A percentile compares a stretch with the other conserved stretches of the same genome.
phyloP scores from a whole-genome alignment of 2,329 filamentous ascomycete genomes.

The Colletotrichum tabaci region DNA sequence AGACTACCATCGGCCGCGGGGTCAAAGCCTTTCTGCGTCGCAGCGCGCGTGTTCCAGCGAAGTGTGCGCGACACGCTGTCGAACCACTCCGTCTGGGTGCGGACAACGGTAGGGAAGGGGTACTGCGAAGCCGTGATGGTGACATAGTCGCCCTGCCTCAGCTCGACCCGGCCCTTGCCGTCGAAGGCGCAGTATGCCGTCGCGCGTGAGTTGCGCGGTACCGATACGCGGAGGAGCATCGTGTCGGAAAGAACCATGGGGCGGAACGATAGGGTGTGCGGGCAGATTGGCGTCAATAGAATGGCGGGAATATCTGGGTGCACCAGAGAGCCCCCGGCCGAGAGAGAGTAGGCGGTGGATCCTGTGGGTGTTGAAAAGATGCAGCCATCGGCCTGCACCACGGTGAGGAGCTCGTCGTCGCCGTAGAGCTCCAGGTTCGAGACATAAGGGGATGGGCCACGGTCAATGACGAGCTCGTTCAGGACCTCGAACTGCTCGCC shows the following conservation, averaged over 20 bases:
- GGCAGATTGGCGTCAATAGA: constrained; percentile 96
- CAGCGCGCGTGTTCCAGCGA: constrained; percentile 94
- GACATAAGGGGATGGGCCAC: constrained; percentile 95
- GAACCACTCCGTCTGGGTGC: constrained; percentile 94
- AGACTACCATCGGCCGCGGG: constrained; percentile 53
- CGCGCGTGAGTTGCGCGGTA: constrained; percentile 87
- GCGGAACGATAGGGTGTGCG: constrained; percentile 95
- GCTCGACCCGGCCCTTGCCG: constrained; percentile 94
- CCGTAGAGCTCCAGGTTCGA: constrained; percentile 97
- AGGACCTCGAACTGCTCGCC: constrained; percentile 98
- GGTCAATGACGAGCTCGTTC: constrained; percentile 98
- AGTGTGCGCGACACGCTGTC: constrained; percentile 93
- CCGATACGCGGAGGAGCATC: constrained; percentile 89
- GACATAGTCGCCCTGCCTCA: constrained; percentile 93
- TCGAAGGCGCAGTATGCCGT: constrained; percentile 98
- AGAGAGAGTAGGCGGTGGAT: constrained; percentile 95
- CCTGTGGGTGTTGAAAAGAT: constrained; percentile 98
- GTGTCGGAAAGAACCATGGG: constrained; percentile 98
- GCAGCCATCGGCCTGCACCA: constrained; percentile 96
- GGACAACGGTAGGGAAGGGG: constrained; percentile 95
- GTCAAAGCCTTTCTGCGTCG: constrained; percentile 92
- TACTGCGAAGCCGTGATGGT: constrained; percentile 97
- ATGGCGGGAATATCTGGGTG: constrained; percentile 98
- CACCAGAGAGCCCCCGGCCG: constrained; percentile 93
- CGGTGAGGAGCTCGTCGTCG: constrained; percentile 93